phyloP scores from a whole-genome alignment of 257 asterid genomes.

The Forsythia suspensa region DNA sequence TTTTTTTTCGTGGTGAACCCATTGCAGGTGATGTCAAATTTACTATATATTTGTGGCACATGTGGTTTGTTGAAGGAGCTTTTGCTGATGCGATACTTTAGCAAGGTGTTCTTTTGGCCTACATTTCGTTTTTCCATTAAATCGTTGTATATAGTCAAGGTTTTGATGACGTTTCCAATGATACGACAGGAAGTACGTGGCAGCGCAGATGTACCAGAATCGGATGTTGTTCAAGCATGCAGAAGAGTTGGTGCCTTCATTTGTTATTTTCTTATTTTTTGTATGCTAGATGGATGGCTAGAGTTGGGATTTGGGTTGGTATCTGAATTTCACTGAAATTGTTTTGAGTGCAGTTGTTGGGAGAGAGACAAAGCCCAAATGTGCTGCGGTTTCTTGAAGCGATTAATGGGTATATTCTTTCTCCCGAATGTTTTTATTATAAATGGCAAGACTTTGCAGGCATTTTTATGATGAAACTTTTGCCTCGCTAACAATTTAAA shows the following conservation, averaged over 20 bases:
- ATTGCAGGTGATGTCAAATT: slow-evolving; percentile 86
- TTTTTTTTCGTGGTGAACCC: slow-evolving; percentile 17
- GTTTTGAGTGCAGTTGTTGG: slow-evolving; percentile 54
- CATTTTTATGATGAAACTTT: background rate
- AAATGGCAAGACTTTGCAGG: background rate
- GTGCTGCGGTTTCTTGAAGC: slow-evolving; percentile 73
- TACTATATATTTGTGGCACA: slow-evolving; percentile 90
- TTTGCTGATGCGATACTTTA: slow-evolving; percentile 87
- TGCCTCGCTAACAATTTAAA: no score
- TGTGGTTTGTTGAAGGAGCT: slow-evolving; percentile 82
- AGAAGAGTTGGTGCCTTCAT: slow-evolving; percentile 46
- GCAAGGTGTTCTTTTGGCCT: slow-evolving; percentile 60
- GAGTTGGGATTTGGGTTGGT: background rate
- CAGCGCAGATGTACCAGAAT: slow-evolving; percentile 52
- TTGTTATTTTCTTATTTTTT: background rate
- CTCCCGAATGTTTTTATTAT: slow-evolving; percentile 1
- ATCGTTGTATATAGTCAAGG: background rate
- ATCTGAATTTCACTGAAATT: background rate
- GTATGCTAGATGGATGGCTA: background rate
- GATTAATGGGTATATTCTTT: slow-evolving; percentile 49
- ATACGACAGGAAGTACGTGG: slow-evolving; percentile 52
- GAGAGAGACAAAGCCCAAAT: slow-evolving; percentile 67
- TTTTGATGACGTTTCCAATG: slow-evolving; percentile 10
- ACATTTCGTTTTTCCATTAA: slow-evolving; percentile 10
- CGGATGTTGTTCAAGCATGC: slow-evolving; percentile 52